These are phyloP conservation scores for Magnolia officinalis DNA, from an alignment of 164 flowering plant genomes.

Conservation along the genomic window DNA sequence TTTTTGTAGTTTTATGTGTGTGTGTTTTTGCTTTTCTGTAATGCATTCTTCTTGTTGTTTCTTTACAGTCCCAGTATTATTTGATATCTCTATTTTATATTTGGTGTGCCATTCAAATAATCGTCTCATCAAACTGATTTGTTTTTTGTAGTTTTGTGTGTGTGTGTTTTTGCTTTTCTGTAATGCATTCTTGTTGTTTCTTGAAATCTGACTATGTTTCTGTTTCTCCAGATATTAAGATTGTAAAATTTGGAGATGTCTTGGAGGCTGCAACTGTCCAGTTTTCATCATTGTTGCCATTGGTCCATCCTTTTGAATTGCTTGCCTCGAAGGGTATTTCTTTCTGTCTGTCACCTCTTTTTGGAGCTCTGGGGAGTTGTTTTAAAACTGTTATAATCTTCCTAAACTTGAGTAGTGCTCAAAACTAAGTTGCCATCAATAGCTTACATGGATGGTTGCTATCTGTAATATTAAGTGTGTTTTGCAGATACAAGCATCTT, in stretches of 20 bases:
- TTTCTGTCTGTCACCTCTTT: not conserved
- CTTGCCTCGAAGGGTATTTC: conserved; percentile 18
- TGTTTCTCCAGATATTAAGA: conserved; percentile 22
- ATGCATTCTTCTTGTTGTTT: not conserved
- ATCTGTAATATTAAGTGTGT: too few relatives aligned
- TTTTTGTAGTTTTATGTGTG: too few relatives aligned
- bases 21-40: not conserved
- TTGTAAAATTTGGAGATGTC: conserved; percentile 20
- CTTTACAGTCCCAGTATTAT: not conserved
- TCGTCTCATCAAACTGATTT: too few relatives aligned
- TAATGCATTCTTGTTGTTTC: not conserved
- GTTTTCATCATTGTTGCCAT: conserved; percentile 17
- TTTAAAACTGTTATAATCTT: not conserved
- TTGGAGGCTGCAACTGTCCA: conserved; percentile 25
- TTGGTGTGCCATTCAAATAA: too few relatives aligned
- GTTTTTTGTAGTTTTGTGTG: too few relatives aligned
- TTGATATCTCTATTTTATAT: not conserved
- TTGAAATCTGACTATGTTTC: not conserved
- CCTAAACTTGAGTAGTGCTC: not conserved
- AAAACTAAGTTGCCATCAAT: not conserved
- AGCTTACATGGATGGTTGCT: not conserved
- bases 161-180: not conserved
- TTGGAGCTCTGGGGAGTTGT: not conserved
- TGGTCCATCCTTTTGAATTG: conserved; percentile 20
- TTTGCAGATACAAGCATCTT: too few relatives aligned